A percentile compares a stretch with the other conserved stretches of the same genome.
These are phyloP conservation scores for Lichina pygmaea DNA, from an alignment of 495 filamentous ascomycete genomes.

Conservation along the genomic window DNA sequence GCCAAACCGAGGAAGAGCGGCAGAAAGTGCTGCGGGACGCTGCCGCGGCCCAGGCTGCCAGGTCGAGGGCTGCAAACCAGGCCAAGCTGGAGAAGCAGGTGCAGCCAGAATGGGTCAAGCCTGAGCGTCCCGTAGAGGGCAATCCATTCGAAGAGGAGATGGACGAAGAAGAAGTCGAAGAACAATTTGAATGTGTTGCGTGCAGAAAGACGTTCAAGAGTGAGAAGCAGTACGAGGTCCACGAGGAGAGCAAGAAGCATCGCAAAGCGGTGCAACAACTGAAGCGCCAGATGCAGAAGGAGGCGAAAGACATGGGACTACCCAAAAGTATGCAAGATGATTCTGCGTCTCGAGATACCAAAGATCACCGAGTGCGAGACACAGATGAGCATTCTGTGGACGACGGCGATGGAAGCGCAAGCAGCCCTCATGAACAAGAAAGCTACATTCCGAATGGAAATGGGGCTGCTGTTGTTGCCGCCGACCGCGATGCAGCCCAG, in stretches of 20 bases:
- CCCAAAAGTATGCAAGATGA: neutral
- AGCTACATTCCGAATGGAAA: too few relatives aligned
- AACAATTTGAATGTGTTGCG: constrained; percentile 64
- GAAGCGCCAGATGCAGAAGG: constrained; percentile 52
- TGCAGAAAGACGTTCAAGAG: constrained; percentile 88
- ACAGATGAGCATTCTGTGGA: neutral
- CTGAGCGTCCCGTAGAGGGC: constrained; percentile 16
- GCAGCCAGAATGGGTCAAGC: constrained; percentile 54
- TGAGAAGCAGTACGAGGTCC: constrained; percentile 71
- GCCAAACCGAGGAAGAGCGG: constrained; percentile 50
- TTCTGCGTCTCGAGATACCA: neutral
- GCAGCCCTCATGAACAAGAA: neutral
- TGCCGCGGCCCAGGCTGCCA: constrained; percentile 58
- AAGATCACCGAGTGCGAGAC: neutral
- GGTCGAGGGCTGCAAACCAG: constrained; percentile 54
- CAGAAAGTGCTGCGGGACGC: constrained; percentile 57
- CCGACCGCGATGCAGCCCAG: neutral
- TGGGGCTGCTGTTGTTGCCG: neutral
- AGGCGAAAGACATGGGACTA: constrained; percentile 35
- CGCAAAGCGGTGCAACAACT: constrained; percentile 58
- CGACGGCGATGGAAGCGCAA: neutral
- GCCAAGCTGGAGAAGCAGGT: constrained; percentile 38
- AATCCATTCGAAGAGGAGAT: constrained; percentile 12
- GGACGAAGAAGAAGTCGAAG: constrained; percentile 21
- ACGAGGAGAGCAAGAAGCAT: constrained; percentile 94